These are phyloP conservation scores for Filosporella fistucella DNA, from an alignment of 495 filamentous ascomycete genomes.

Conservation along the genomic window DNA sequence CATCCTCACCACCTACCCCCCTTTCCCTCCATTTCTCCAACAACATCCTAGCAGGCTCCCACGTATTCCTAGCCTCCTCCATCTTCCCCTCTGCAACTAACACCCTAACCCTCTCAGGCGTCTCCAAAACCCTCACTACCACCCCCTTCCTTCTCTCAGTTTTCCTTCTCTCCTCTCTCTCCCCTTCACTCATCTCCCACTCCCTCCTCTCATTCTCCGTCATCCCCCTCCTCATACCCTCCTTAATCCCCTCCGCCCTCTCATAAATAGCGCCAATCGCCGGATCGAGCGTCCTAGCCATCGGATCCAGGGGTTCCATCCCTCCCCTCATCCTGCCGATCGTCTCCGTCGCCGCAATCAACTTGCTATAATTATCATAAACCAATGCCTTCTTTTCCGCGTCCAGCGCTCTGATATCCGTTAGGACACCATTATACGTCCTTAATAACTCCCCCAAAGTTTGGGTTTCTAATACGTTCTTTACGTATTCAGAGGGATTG, in stretches of 20 bases:
- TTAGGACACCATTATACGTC: slow-evolving; percentile 58
- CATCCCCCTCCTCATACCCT: slow-evolving; percentile 44
- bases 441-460: slow-evolving; percentile 60
- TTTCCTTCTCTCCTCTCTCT: slow-evolving; percentile 27
- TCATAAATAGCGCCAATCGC: slow-evolving; percentile 80
- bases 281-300: slow-evolving; percentile 66
- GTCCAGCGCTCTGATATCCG: slow-evolving; percentile 82
- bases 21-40: slow-evolving; percentile 45
- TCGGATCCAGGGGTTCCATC: slow-evolving; percentile 70
- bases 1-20: slow-evolving; percentile 44
- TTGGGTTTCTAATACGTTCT: slow-evolving; percentile 57
- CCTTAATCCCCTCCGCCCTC: slow-evolving; percentile 62
- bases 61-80: slow-evolving; percentile 54
- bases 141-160: slow-evolving; percentile 57
- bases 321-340: slow-evolving; percentile 79
- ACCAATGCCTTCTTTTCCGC: slow-evolving; percentile 95
- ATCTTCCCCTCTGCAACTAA: slow-evolving; percentile 59
- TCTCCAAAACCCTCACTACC: slow-evolving; percentile 64
- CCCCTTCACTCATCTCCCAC: slow-evolving; percentile 27
- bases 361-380: slow-evolving; percentile 96
- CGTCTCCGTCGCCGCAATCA: slow-evolving; percentile 92
- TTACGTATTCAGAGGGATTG: slow-evolving; percentile 53
- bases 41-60: slow-evolving; percentile 50
- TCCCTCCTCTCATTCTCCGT: slow-evolving; percentile 21
- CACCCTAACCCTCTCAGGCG: slow-evolving; percentile 55